These are phyloP conservation scores for Xylaria sp. DNA, from an alignment of 2,329 filamentous ascomycete species.

Conservation along the genomic window DNA sequence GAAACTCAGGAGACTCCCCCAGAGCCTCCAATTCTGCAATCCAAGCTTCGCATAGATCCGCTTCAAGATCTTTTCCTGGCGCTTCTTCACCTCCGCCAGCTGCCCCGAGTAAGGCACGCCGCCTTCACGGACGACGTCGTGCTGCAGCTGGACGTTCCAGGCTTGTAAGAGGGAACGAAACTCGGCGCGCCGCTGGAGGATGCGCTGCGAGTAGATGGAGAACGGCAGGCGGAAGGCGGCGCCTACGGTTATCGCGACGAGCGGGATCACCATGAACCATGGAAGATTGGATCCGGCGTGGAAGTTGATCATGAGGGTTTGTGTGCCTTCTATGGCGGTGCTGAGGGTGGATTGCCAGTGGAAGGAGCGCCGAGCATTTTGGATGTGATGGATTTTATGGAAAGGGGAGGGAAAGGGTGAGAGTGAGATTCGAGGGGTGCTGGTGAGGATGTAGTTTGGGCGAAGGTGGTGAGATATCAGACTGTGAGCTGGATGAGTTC, in stretches of 20 bases:
- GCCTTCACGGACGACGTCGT: constrained; percentile 30
- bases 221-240: constrained; percentile 54
- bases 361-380: constrained; percentile 34
- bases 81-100: constrained; percentile 38
- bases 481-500: neutral
- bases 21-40: constrained; percentile 55
- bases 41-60: constrained; percentile 45
- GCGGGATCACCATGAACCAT: constrained; percentile 61
- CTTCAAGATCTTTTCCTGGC: constrained; percentile 31
- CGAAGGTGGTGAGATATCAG: neutral
- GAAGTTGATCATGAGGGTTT: constrained; percentile 50
- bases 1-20: constrained; percentile 47
- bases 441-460: neutral
- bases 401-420: neutral
- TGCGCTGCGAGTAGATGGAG: constrained; percentile 46
- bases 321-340: constrained; percentile 43
- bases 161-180: constrained; percentile 43
- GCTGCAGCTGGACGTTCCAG: constrained; percentile 42
- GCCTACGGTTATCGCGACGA: constrained; percentile 55
- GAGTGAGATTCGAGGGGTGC: neutral
- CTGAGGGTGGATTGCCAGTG: constrained; percentile 43
- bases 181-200: constrained; percentile 40
- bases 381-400: neutral
- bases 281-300: constrained; percentile 53
- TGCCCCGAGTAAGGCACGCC: constrained; percentile 6